Conservation (phyloP, 805 yeast species). For the Cyberlindnera xylosilytica region DNA sequence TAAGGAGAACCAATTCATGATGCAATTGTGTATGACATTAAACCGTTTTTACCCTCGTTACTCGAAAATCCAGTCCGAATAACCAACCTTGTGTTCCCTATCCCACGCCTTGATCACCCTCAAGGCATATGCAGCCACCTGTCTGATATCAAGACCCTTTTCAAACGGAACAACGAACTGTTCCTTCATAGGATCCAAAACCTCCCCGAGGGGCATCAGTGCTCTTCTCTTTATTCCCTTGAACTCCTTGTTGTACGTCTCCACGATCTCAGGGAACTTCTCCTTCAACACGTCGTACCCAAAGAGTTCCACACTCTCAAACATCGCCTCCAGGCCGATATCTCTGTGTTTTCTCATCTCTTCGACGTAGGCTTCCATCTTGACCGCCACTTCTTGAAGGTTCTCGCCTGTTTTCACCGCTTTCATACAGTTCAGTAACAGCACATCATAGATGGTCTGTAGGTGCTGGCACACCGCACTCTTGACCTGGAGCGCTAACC, state of each 20-base stretch:
- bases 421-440: constrained; percentile 10
- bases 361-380: constrained; percentile 5
- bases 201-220: not conserved
- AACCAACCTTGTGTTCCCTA: not conserved
- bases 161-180: not conserved
- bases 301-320: constrained; percentile 10
- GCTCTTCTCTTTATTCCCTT: not conserved
- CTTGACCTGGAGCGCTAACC: constrained; percentile 17
- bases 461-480: constrained; percentile 19
- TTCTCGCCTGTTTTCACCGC: constrained; percentile 1
- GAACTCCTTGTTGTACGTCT: not conserved
- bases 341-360: constrained; percentile 11
- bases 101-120: not conserved
- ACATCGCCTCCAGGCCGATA: constrained; percentile 7
- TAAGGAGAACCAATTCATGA: too few relatives aligned
- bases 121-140: not conserved
- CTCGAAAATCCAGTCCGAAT: not conserved
- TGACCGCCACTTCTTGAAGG: not conserved
- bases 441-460: constrained; percentile 10
- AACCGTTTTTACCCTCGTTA: too few relatives aligned
- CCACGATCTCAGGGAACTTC: constrained; percentile 13
- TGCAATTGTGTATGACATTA: too few relatives aligned
- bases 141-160: not conserved
- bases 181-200: not conserved
- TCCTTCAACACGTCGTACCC: constrained; percentile 13